These are phyloP conservation scores for Hamamelis virginiana DNA, from an alignment of 164 flowering plant species.

Conservation along the genomic window DNA sequence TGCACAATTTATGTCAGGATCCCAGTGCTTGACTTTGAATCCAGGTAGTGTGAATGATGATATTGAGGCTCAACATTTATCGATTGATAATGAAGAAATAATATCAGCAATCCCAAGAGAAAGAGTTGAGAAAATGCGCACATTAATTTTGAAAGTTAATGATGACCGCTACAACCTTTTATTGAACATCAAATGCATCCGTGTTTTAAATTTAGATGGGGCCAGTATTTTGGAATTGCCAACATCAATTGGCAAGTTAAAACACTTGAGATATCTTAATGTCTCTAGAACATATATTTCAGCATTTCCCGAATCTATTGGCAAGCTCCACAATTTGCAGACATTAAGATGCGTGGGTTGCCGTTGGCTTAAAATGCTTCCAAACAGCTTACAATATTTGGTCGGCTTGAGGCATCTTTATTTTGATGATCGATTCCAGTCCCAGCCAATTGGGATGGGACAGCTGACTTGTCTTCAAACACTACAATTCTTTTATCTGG, in stretches of 20 bases:
- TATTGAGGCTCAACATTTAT: too few relatives aligned
- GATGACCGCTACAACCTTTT: too few relatives aligned
- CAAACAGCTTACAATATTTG: constrained; percentile 9
- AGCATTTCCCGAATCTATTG: constrained; percentile 3
- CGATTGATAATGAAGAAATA: too few relatives aligned
- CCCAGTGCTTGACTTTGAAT: too few relatives aligned
- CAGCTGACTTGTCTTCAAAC: constrained; percentile 15
- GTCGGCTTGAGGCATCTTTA: constrained; percentile 10
- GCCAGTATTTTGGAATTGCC: not conserved
- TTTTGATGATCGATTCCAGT: too few relatives aligned
- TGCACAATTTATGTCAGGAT: too few relatives aligned
- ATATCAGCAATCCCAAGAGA: too few relatives aligned
- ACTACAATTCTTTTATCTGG: constrained; percentile 3
- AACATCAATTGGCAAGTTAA: constrained; percentile 1
- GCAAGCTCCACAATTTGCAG: constrained; percentile 1
- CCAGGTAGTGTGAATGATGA: too few relatives aligned
- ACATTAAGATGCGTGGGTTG: not conserved
- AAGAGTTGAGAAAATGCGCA: too few relatives aligned
- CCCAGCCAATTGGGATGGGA: not conserved
- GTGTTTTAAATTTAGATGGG: too few relatives aligned
- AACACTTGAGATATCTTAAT: constrained; percentile 1
- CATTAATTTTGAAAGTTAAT: too few relatives aligned
- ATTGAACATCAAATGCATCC: too few relatives aligned
- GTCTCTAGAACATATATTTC: not conserved
- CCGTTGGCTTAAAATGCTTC: not conserved